A percentile compares a stretch with the other conserved stretches of the same genome.
phyloP scores from a whole-genome alignment of 2,329 filamentous ascomycete genomes.

The Talaromyces sp. region DNA sequence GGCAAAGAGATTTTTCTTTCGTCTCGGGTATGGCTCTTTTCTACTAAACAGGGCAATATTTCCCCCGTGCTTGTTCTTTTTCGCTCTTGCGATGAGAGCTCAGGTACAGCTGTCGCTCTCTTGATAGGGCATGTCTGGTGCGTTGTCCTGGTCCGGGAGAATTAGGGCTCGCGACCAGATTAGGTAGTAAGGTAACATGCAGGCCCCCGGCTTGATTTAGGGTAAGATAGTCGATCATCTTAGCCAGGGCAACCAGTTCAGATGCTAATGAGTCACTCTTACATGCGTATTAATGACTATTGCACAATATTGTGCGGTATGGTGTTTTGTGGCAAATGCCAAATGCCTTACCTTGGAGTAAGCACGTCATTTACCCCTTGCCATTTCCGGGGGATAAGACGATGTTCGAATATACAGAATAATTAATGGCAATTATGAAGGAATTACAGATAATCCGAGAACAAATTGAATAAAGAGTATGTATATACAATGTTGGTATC shows the following conservation, averaged over 20 bases:
- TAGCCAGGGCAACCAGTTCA: background rate
- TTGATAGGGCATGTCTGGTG: background rate
- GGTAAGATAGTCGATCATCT: background rate
- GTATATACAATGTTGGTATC: conserved; percentile 17
- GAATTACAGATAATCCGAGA: background rate
- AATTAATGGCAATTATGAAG: too few relatives aligned
- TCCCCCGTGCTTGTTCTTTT: background rate
- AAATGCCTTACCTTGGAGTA: background rate
- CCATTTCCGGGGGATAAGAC: background rate
- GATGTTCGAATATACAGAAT: too few relatives aligned
- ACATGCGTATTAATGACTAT: background rate
- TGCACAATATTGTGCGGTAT: conserved; percentile 3
- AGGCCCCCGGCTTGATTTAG: background rate
- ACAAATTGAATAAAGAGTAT: background rate
- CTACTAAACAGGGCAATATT: background rate
- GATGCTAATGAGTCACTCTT: background rate
- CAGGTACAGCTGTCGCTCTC: background rate
- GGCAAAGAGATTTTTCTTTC: background rate
- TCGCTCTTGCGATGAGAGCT: background rate
- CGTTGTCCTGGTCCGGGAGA: background rate
- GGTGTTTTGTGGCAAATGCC: conserved; percentile 1
- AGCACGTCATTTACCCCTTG: conserved; percentile 15
- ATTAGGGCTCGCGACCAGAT: background rate
- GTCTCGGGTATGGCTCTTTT: background rate
- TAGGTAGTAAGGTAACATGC: background rate